phyloP scores from a whole-genome alignment of 768 basidiomycete genomes.

The Leccinellum rugosiceps region DNA sequence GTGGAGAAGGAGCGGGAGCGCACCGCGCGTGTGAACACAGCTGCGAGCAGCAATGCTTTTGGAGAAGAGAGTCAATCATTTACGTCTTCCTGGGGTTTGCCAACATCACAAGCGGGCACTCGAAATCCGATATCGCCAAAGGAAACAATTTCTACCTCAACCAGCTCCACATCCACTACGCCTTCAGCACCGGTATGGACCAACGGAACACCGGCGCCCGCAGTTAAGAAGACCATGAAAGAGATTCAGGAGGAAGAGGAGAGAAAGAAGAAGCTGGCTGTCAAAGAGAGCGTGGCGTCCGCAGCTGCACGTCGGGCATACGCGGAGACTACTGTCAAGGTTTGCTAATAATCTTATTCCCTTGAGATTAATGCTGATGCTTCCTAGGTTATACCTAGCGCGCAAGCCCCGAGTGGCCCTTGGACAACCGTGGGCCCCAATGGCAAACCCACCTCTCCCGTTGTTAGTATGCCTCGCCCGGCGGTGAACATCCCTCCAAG shows the following conservation, averaged over 20 bases:
- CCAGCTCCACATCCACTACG: constrained; percentile 27
- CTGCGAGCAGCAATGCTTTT: constrained; percentile 34
- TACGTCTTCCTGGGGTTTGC: constrained; percentile 79
- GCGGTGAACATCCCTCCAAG: constrained; percentile 29
- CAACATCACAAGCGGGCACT: constrained; percentile 74
- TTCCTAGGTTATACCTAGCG: constrained; percentile 31
- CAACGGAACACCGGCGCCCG: constrained; percentile 48
- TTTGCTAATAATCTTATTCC: constrained; percentile 25
- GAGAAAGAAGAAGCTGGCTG: constrained; percentile 64
- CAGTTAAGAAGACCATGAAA: constrained; percentile 90
- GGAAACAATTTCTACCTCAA: constrained; percentile 34
- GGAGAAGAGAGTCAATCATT: constrained; percentile 59
- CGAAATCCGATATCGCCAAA: constrained; percentile 41
- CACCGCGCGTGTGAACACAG: constrained; percentile 43
- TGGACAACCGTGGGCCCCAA: constrained; percentile 88
- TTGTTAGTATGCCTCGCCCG: constrained; percentile 34
- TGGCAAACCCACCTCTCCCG: constrained; percentile 51
- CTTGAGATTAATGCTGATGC: constrained; percentile 1
- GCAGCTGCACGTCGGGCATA: constrained; percentile 66
- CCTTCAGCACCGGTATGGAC: constrained; percentile 67
- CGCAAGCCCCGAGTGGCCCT: constrained; percentile 45
- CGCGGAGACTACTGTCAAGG: constrained; percentile 78
- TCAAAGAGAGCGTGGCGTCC: constrained; percentile 57
- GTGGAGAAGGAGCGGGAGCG: constrained; percentile 72
- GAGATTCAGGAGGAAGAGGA: constrained; percentile 99